phyloP scores from a whole-genome alignment of 345 rosid species.

The Eucalyptus shirleyi region DNA sequence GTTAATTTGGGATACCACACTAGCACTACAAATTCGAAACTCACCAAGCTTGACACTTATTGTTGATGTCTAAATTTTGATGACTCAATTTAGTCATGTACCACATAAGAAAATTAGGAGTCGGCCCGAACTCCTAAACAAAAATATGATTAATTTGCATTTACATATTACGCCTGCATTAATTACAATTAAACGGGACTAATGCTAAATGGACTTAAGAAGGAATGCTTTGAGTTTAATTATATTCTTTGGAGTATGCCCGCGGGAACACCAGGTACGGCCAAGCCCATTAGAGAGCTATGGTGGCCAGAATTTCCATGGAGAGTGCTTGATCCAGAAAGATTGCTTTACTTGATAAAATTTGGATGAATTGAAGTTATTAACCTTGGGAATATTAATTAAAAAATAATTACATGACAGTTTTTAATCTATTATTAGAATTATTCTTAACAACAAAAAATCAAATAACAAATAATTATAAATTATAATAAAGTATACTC shows the following conservation, averaged over 20 bases:
- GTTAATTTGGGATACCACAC: too few species aligned
- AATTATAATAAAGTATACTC: too few species aligned
- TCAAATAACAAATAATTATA: too few species aligned
- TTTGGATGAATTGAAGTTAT: background rate
- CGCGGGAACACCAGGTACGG: background rate
- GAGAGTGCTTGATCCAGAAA: background rate
- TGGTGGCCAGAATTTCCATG: background rate
- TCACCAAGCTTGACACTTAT: too few species aligned
- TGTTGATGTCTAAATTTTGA: background rate
- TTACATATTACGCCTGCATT: background rate
- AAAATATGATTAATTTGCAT: background rate
- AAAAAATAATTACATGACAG: background rate
- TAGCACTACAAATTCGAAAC: too few species aligned
- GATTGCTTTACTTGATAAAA: background rate
- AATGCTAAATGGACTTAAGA: background rate
- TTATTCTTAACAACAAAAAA: too few species aligned
- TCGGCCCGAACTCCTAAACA: too few species aligned
- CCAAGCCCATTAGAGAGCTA: background rate
- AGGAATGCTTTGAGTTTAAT: background rate
- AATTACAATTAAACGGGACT: background rate
- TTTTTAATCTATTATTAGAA: too few species aligned
- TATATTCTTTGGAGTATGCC: background rate
- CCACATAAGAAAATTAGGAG: background rate
- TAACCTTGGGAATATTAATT: background rate
- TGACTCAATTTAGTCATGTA: background rate